Conservation (phyloP, 495 filamentous ascomycete genomes). For the Penicillium paxilli region DNA sequence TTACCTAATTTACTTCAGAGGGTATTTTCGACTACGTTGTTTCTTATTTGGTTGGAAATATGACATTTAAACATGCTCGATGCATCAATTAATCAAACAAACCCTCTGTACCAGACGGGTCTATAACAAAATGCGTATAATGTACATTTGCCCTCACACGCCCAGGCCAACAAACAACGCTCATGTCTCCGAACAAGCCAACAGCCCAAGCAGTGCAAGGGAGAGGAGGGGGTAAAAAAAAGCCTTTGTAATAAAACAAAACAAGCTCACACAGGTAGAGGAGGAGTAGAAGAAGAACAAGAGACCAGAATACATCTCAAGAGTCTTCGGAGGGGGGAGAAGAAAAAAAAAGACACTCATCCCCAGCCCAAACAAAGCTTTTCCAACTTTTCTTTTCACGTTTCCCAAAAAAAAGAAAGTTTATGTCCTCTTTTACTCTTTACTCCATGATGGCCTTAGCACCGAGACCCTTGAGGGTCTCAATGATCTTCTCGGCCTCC, state of each 20-base stretch:
- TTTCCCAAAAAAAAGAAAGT: conserved; percentile 5
- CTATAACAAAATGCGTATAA: conserved; percentile 43
- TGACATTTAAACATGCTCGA: conserved; percentile 21
- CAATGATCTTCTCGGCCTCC: conserved; percentile 97
- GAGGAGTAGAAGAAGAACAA: too few species aligned
- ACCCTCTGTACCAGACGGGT: conserved; percentile 35
- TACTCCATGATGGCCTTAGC: conserved; percentile 90
- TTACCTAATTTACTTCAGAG: too few species aligned
- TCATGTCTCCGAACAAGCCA: conserved; percentile 28
- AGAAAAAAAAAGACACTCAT: conserved; percentile 6
- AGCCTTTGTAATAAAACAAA: conserved; percentile 11
- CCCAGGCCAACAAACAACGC: conserved; percentile 26
- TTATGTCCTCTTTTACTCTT: conserved; percentile 22
- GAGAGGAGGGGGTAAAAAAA: conserved; percentile 10
- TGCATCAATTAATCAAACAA: conserved; percentile 33
- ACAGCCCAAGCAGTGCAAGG: conserved; percentile 8
- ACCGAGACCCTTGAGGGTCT: conserved; percentile 87
- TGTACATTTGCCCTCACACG: conserved; percentile 43
- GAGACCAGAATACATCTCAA: too few species aligned
- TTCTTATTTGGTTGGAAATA: neutral
- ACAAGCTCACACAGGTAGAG: too few species aligned
- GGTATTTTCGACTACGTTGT: too few species aligned
- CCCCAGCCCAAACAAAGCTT: conserved; percentile 24
- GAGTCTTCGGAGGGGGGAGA: too few species aligned
- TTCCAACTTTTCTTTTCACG: conserved; percentile 7